Evolutionary conservation across 768 basidiomycete genomes (phyloP), one percentile per base, ranked within the genome.

Genomic region (Calvatia gigantea): DNA sequence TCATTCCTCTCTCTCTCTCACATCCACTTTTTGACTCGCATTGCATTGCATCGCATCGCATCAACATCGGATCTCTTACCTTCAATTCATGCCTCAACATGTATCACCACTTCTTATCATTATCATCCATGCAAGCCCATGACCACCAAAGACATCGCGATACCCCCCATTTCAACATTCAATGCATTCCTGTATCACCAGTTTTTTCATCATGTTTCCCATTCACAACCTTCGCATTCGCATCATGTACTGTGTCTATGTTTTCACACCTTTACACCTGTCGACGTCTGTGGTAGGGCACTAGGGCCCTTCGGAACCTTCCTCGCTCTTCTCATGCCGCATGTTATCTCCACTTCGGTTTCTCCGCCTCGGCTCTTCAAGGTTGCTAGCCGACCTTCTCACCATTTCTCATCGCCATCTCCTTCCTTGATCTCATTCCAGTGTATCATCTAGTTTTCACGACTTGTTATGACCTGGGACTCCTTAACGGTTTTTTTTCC

Each of bases 71-170:
- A 41, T 28, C 29, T 15, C 19, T 52, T 19, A n/a, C 21, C 38
- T 23, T 35, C 21, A 32, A 28, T 41, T 27, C 46, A 48, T 41
- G 46, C 38, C 41, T 33, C 35, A 25, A 25, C 39, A 41, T 56
- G 29, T 42, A 48, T 21, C 54, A 56, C 31, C 54, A 48, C 46
- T 21, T 56, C 38, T 48, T 49, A 48, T 56, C 39, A 25, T 56
- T 43, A 56, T 56, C 46, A 21, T 48, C 46, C 39, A 56, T 54
- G 52, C 43, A 49, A 31, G 47, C 54, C 54, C 46, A 49, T 39
- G 23, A 56, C 54, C 43, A 31, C 46, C 25, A 27, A 21, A 48
- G 54, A 56, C 54, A 56, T 56, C 54, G 54, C 54, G 54, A 56
- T 56, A 56, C 54, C 54, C 51, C 4, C 17, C 25, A 3, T 14